Evolutionary conservation across 116 monocot species (phyloP), one percentile per base, ranked within the genome.

Genomic region (Trichopus zeylanicus): DNA sequence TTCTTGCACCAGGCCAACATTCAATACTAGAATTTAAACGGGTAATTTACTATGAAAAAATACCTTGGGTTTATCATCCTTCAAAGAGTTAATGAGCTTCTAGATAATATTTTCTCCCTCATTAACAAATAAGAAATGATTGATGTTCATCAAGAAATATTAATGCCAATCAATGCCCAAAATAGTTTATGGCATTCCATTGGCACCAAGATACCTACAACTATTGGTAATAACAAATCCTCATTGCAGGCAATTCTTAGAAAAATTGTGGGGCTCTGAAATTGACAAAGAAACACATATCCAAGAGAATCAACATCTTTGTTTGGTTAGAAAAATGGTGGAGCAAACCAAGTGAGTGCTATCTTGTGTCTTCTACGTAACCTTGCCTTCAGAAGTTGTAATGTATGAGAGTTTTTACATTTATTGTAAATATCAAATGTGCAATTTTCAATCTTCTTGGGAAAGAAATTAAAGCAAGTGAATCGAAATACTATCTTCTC

Each of bases 241-340:
- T 72, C 81, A 42, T 78, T 69, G 60, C 86, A 86, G 28, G 79
- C 78, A 70, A 86, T 69, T 78, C 81, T 86, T 20, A 86, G 81
- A 70, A 86, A 86, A 46, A 86, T 78, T 15, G 86, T 81, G 39
- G 86, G 86, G 35, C 69, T 81, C 30, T 81, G 86, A 58, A 81
- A 86, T 62, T 60, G 42, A 55, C 72, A 68, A 65, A 86, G 78
- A 72, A 81, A 75, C 7, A 63, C 86, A 75, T 73, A 66, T 52
- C 86, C 76, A 46, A 81, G 27, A 10, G 75, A 64, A 55, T 26
- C 59, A 59, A 60, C 33, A 51, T 65, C 57, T 70, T 81, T 46
- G 25, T 16, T n/a, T 63, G 56, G 70, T 26, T 31, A 32, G 73
- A 69, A 66, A 66, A 65, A 32, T 62, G 74, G 69, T 74, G 67